Conservation (phyloP, 2,329 filamentous ascomycete genomes). For the Fusarium tjaetaba region DNA sequence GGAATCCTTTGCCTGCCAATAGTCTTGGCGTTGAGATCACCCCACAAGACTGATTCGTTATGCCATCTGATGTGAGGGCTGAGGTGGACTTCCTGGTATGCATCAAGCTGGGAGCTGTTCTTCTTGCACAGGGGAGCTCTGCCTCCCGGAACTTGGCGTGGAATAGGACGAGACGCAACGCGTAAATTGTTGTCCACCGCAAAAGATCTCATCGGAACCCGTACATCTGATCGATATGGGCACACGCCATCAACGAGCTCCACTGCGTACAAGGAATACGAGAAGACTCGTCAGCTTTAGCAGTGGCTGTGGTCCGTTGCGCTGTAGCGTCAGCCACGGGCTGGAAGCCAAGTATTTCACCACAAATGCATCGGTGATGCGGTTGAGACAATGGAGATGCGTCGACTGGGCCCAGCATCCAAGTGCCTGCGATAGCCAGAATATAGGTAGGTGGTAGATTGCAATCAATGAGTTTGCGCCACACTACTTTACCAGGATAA, state of each 20-base stretch:
- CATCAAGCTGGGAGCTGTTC: background rate
- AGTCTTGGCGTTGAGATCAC: background rate
- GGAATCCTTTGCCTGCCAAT: background rate
- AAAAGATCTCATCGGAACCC: background rate
- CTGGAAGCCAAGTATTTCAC: background rate
- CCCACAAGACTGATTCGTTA: background rate
- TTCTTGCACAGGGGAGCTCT: background rate
- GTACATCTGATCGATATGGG: background rate
- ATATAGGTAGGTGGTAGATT: background rate
- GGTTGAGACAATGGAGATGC: background rate
- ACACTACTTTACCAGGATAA: background rate
- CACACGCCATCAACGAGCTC: slow-evolving; percentile 5
- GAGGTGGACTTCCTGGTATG: background rate
- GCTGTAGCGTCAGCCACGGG: slow-evolving; percentile 20
- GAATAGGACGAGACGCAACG: background rate
- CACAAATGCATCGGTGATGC: background rate
- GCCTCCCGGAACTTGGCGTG: background rate
- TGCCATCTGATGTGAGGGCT: background rate
- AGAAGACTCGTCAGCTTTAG: slow-evolving; percentile 31
- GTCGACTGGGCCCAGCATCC: background rate
- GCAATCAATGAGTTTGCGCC: background rate
- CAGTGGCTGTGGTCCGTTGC: slow-evolving; percentile 25
- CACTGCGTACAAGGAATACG: slow-evolving; percentile 19
- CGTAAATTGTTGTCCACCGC: background rate
- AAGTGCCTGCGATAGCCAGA: background rate